These are phyloP conservation scores for Mesostigma viride DNA, from an alignment of 139 green algal species.

Conservation along the genomic window DNA sequence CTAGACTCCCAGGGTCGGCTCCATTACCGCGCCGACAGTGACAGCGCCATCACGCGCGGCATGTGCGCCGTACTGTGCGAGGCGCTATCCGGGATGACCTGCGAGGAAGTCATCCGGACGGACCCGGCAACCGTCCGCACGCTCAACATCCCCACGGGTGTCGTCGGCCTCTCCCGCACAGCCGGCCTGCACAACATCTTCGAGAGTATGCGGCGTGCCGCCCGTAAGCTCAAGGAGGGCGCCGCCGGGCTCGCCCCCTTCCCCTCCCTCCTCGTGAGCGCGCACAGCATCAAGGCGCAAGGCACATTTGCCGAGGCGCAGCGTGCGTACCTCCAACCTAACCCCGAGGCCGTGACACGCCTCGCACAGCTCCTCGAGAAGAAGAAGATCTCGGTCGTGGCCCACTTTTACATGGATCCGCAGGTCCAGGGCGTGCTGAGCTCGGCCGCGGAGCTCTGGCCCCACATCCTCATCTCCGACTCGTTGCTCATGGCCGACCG, in stretches of 20 bases:
- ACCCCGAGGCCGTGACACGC: slow-evolving; percentile 32
- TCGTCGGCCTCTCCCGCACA: slow-evolving; percentile 52
- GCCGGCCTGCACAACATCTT: slow-evolving; percentile 77
- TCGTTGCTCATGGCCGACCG: slow-evolving; percentile 69
- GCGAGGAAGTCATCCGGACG: slow-evolving; percentile 45
- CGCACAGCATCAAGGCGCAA: slow-evolving; percentile 37
- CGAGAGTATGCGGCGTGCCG: slow-evolving; percentile 35
- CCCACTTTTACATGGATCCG: slow-evolving; percentile 99
- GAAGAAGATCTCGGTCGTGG: slow-evolving; percentile 95
- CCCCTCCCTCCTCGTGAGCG: slow-evolving; percentile 70
- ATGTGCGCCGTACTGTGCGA: slow-evolving; percentile 53
- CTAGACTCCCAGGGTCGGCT: slow-evolving; percentile 42
- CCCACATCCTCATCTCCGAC: slow-evolving; percentile 89
- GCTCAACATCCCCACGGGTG: neutral
- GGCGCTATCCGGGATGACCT: slow-evolving; percentile 40
- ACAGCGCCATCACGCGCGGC: slow-evolving; percentile 64
- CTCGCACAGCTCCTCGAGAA: slow-evolving; percentile 49
- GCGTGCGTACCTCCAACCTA: slow-evolving; percentile 54
- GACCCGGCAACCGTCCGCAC: neutral
- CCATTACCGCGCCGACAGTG: slow-evolving; percentile 48
- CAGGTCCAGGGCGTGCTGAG: slow-evolving; percentile 90
- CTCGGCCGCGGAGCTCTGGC: slow-evolving; percentile 63
- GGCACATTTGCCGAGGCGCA: slow-evolving; percentile 75
- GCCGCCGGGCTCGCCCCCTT: slow-evolving; percentile 41
- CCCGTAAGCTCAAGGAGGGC: neutral